These are phyloP conservation scores for Entamoeba invadens DNA, from an alignment of 208 protist genomes.

Conservation along the genomic window DNA sequence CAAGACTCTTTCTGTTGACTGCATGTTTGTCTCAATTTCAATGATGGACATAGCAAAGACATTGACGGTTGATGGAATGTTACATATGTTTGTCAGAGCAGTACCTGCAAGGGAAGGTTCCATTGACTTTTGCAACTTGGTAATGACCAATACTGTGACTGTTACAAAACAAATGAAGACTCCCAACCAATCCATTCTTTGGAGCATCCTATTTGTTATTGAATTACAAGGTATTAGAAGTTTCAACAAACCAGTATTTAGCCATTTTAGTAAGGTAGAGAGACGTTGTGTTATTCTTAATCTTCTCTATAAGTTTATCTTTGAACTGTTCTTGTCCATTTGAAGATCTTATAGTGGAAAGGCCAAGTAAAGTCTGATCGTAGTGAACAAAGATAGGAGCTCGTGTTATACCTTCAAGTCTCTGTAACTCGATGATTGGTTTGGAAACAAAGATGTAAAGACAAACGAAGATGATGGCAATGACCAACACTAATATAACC, in stretches of 20 bases:
- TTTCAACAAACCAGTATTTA: background rate
- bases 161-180: background rate
- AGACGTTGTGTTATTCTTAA: background rate
- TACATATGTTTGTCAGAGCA: background rate
- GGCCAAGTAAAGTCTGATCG: conserved; percentile 60
- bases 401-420: conserved; percentile 54
- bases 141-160: background rate
- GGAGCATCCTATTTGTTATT: too few species aligned
- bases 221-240: too few species aligned
- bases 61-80: background rate
- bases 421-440: conserved; percentile 55
- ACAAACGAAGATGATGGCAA: background rate
- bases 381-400: conserved; percentile 72
- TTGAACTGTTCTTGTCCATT: conserved; percentile 8
- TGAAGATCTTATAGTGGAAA: conserved; percentile 58
- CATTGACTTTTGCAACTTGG: background rate
- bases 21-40: background rate
- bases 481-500: background rate
- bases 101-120: background rate
- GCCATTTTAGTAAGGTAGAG: background rate
- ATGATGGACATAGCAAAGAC: background rate
- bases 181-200: background rate
- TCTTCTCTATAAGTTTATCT: background rate
- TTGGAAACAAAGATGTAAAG: background rate
- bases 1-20: background rate